A percentile compares a stretch with the other conserved stretches of the same genome.
Conservation (phyloP, 805 yeast genomes). For the Candida endomychidarum region DNA sequence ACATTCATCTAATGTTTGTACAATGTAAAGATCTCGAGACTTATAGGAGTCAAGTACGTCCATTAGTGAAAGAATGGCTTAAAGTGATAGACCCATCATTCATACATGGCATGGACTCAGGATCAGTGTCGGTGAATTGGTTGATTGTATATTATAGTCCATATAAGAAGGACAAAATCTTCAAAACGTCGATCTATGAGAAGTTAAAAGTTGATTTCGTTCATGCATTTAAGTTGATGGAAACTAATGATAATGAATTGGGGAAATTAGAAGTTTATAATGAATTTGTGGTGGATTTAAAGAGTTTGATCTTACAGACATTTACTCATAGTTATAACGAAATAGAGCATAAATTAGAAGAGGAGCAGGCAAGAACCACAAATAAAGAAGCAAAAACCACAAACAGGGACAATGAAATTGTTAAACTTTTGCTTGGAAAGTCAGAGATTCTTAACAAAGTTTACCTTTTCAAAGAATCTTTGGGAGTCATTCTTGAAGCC, state of each 20-base stretch:
- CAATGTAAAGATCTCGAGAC: conserved; percentile 66
- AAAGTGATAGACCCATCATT: conserved; percentile 24
- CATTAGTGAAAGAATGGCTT: conserved; percentile 81
- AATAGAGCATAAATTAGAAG: conserved; percentile 19
- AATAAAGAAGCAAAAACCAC: not conserved
- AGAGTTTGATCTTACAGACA: conserved; percentile 12
- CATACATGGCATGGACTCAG: conserved; percentile 33
- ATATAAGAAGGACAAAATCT: conserved; percentile 36
- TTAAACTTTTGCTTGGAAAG: conserved; percentile 9
- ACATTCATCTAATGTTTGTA: conserved; percentile 68
- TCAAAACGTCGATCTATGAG: conserved; percentile 51
- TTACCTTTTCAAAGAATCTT: conserved; percentile 13
- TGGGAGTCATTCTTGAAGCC: conserved; percentile 5
- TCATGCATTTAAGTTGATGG: conserved; percentile 35
- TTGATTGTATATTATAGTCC: conserved; percentile 55
- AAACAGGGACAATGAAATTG: not conserved
- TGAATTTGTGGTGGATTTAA: conserved; percentile 29
- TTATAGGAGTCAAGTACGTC: conserved; percentile 78
- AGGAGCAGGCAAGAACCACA: not conserved
- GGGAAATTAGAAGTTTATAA: conserved; percentile 55
- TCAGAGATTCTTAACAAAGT: conserved; percentile 6
- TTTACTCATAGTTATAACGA: conserved; percentile 45
- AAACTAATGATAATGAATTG: conserved; percentile 25
- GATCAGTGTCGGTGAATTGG: conserved; percentile 43
- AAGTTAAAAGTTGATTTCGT: conserved; percentile 55